Conservation (phyloP, 257 asterid species). For the Handroanthus guayacan region DNA sequence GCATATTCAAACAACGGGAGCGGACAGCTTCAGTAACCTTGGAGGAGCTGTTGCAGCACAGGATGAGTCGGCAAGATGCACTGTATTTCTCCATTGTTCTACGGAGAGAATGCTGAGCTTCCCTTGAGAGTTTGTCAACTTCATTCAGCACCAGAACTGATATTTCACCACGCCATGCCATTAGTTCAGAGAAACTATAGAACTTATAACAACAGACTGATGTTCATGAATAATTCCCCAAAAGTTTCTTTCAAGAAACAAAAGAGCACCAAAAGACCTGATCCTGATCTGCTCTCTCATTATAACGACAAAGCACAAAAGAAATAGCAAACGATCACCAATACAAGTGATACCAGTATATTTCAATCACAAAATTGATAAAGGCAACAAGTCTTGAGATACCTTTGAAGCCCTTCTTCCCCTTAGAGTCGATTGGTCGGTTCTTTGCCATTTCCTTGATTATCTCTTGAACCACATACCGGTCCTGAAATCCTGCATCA, state of each 20-base stretch:
- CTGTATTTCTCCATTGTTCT: conserved; percentile 99
- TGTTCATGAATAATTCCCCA: conserved; percentile 27
- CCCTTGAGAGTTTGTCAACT: conserved; percentile 97
- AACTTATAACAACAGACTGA: conserved; percentile 28
- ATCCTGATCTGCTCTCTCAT: neutral
- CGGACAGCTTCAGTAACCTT: conserved; percentile 98
- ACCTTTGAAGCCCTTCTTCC: conserved; percentile 97
- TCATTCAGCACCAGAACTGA: conserved; percentile 93
- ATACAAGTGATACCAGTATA: neutral
- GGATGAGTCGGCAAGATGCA: conserved; percentile 86
- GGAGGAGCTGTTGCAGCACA: conserved; percentile 98
- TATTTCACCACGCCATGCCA: conserved; percentile 35
- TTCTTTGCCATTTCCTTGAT: conserved; percentile 98
- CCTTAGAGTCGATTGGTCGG: conserved; percentile 91
- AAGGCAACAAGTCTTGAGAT: conserved; percentile 23
- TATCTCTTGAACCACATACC: conserved; percentile 96
- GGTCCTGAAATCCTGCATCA: conserved; percentile 95
- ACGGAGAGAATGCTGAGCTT: conserved; percentile 98
- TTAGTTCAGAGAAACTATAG: conserved; percentile 33
- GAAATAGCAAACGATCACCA: conserved; percentile 11
- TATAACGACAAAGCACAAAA: conserved; percentile 4
- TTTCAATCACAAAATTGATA: conserved; percentile 10
- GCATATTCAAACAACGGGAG: conserved; percentile 92
- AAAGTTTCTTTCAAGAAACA: neutral
- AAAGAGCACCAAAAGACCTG: neutral